Percentiles rank a stretch among this genome's conserved stretches.
Conservation (phyloP, 192 early-diverging fungal species). For the Entomortierella beljakovae region DNA sequence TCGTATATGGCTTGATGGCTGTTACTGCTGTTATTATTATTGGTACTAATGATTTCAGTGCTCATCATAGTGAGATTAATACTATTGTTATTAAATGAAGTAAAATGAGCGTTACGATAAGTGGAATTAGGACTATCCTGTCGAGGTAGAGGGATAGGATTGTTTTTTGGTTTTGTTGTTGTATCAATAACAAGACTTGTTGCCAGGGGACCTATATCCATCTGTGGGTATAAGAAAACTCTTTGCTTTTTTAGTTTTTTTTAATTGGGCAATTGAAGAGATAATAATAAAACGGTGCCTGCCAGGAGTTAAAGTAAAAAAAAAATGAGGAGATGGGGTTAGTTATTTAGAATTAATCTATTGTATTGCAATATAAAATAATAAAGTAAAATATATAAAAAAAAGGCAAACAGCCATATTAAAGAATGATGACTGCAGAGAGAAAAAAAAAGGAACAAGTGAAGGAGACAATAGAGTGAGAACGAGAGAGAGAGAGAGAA, state of each 20-base stretch:
- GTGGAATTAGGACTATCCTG: conserved; percentile 13
- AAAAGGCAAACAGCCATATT: too few species aligned
- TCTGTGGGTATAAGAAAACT: not conserved
- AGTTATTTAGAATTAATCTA: not conserved
- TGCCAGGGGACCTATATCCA: conserved; percentile 2
- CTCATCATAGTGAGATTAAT: too few species aligned
- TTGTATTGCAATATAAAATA: too few species aligned
- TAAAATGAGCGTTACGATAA: not conserved
- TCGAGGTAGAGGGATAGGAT: conserved; percentile 1
- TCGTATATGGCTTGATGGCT: not conserved
- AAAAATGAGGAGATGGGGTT: not conserved
- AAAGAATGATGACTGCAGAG: too few species aligned
- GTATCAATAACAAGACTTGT: conserved; percentile 29
- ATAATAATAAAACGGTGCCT: not conserved
- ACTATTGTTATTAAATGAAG: not conserved
- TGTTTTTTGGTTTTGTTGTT: too few species aligned
- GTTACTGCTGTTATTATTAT: not conserved
- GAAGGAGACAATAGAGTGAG: too few species aligned
- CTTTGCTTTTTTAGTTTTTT: not conserved
- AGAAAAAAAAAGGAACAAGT: too few species aligned
- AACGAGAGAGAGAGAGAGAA: too few species aligned
- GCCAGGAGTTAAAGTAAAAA: not conserved
- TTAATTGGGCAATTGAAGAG: not conserved
- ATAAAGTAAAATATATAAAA: too few species aligned
- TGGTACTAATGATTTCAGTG: not conserved